Base-by-base conservation (phyloP, 2,329 filamentous ascomycete genomes). In the Venturia pyrina region DNA sequence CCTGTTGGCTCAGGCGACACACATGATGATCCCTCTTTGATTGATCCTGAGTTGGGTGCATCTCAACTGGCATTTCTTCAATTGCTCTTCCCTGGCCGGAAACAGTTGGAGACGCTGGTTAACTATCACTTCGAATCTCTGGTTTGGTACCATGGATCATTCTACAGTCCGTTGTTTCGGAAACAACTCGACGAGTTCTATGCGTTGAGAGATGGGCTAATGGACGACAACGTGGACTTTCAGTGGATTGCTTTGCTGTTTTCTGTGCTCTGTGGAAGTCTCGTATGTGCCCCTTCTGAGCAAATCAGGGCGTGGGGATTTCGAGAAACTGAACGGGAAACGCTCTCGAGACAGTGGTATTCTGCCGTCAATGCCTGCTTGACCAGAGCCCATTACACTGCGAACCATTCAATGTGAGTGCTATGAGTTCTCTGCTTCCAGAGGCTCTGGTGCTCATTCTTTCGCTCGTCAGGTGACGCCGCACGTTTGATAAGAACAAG, bases 211-310 rank as follows among this genome's bases (percentile, higher is more conserved):
- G 60, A 71, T 2, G 77, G 77, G 1, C 66, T 71, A 0, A 70
- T 80, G 13, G 72, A 72, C 13, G 65, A 71, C 2, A 72, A 70
- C 0, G 70, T 78, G 60, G 73, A 77, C 56, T 68, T 82, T n/a
- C 77, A 81, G 66, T 82, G 80, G 80, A 73, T 76, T 0, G 77
- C 77, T 1, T 71, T 82, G 5, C 71, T 81, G 2, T 81, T 82
- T 67, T 72, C 80, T 0, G 74, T 82, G 13, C 69, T 82, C 2
- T 74, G 78, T 13, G 77, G 77, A 4, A 76, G 75, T 63, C 75
- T 82, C 62, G 76, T 78, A 2, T 78, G 76, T 61, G 78, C 76
- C 15, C 76, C 78, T 3, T 70, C 73, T 32, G 41, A 66, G 1
- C 69, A 72, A 17, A 75, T 78, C 3, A 62, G 69, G 11, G 65